Percentiles rank a stretch among this genome's conserved stretches.
These are phyloP conservation scores for Verticillium dahliae DNA, from an alignment of 2,329 filamentous ascomycete species.

Conservation along the genomic window DNA sequence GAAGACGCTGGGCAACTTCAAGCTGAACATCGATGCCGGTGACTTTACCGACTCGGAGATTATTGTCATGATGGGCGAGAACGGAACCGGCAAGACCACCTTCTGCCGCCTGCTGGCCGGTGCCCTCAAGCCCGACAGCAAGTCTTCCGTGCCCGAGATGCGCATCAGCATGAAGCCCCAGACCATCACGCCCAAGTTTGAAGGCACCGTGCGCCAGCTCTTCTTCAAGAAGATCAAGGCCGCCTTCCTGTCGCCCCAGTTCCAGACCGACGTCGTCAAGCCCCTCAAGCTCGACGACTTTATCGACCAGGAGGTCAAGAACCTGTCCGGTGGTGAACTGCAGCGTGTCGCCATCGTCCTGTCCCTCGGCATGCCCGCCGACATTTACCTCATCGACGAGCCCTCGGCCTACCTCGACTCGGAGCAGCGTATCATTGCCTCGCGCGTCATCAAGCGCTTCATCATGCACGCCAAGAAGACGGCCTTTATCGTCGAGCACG, in stretches of 20 bases:
- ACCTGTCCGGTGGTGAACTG: slow-evolving; percentile 97
- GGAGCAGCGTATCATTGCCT: slow-evolving; percentile 96
- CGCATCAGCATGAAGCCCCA: slow-evolving; percentile 99
- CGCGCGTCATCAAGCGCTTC: slow-evolving; percentile 97
- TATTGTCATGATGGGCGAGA: slow-evolving; percentile 99
- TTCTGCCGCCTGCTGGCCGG: slow-evolving; percentile 97
- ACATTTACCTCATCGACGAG: slow-evolving; percentile 98
- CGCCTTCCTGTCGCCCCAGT: slow-evolving; percentile 91
- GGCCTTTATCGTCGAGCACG: slow-evolving; percentile 98
- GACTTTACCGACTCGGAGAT: slow-evolving; percentile 97
- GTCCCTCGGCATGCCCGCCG: slow-evolving; percentile 88
- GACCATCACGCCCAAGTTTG: slow-evolving; percentile 97
- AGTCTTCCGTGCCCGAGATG: slow-evolving; percentile 77
- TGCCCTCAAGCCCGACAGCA: slow-evolving; percentile 82
- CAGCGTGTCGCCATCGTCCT: slow-evolving; percentile 98
- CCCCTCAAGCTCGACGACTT: slow-evolving; percentile 99
- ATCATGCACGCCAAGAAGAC: slow-evolving; percentile 99
- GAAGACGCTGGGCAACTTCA: slow-evolving; percentile 87
- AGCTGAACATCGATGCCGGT: slow-evolving; percentile 73
- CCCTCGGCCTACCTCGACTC: slow-evolving; percentile 96
- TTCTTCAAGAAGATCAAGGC: slow-evolving; percentile 99
- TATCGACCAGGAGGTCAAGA: slow-evolving; percentile 99
- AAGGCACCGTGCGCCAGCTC: slow-evolving; percentile 91
- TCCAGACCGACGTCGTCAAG: slow-evolving; percentile 99
- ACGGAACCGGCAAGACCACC: slow-evolving; percentile 98